Percentiles rank a stretch among this genome's conserved stretches.
Evolutionary conservation across 768 basidiomycete species (phyloP).

Genomic region (Neoboletus magnificus): DNA sequence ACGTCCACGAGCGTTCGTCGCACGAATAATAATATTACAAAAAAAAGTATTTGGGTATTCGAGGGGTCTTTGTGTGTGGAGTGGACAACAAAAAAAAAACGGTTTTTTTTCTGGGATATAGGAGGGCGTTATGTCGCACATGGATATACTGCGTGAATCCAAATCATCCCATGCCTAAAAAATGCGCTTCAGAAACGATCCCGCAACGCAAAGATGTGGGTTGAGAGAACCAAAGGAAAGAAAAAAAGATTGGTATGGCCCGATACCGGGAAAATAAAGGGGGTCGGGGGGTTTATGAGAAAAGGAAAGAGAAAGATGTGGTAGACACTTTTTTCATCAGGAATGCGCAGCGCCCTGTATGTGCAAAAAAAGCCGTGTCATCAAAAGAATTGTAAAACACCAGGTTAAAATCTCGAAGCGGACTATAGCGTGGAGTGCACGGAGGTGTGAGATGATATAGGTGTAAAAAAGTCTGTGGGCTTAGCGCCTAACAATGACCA

Average conservation of each 20-base stretch:
- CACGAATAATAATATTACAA: slow-evolving; percentile 38
- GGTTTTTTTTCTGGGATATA: background rate
- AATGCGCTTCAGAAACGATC: slow-evolving; percentile 8
- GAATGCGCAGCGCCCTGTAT: slow-evolving; percentile 31
- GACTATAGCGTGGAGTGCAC: slow-evolving; percentile 21
- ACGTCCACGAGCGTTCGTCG: background rate
- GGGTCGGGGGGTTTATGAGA: background rate
- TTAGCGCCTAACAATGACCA: slow-evolving; percentile 27
- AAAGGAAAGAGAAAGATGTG: background rate
- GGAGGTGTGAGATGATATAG: slow-evolving; percentile 18
- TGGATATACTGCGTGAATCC: slow-evolving; percentile 8
- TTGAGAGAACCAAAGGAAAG: too few relatives aligned
- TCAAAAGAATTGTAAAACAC: slow-evolving; percentile 25
- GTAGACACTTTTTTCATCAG: slow-evolving; percentile 25
- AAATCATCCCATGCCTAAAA: slow-evolving; percentile 8
- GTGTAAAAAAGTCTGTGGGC: slow-evolving; percentile 27
- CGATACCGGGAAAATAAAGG: slow-evolving; percentile 14
- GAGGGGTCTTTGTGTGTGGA: background rate
- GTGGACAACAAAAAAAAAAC: background rate
- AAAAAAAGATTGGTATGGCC: slow-evolving; percentile 19
- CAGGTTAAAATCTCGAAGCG: slow-evolving; percentile 18
- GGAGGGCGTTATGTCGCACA: background rate
- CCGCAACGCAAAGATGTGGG: too few relatives aligned
- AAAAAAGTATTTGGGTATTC: slow-evolving; percentile 34
- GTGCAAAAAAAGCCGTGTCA: slow-evolving; percentile 19